Percentiles rank a stretch among this genome's conserved stretches.
These are phyloP conservation scores for Phytophthora ramorum DNA, from an alignment of 352 stramenopile genomes.

Conservation along the genomic window DNA sequence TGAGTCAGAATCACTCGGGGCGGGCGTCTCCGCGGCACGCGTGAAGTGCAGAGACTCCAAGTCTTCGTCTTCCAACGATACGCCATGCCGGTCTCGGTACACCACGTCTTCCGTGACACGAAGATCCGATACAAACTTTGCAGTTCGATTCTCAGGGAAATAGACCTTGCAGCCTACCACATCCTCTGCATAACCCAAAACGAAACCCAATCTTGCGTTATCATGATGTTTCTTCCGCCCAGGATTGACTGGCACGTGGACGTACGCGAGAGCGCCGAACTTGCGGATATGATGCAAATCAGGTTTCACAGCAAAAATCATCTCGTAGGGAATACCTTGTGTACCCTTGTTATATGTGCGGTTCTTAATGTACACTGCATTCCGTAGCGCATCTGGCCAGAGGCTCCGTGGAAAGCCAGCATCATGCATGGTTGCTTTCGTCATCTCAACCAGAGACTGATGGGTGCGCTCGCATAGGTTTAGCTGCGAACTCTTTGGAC, in stretches of 20 bases:
- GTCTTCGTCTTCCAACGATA: no score
- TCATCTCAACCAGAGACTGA: not conserved
- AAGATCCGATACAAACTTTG: no score
- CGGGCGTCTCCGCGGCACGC: no score
- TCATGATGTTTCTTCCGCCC: not conserved
- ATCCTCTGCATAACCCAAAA: not conserved
- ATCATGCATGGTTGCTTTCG: not conserved
- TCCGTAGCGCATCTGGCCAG: not conserved
- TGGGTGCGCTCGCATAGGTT: not conserved
- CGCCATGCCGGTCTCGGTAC: no score
- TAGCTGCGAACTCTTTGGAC: not conserved
- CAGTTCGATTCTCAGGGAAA: no score
- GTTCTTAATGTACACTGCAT: not conserved
- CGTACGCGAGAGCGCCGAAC: not conserved
- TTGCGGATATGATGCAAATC: not conserved
- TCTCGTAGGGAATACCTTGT: not conserved
- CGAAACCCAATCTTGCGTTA: not conserved
- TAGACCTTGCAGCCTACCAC: no score
- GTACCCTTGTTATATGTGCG: not conserved
- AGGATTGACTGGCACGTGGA: not conserved
- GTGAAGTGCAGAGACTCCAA: no score
- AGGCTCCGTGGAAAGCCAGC: not conserved
- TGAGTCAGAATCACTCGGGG: no score
- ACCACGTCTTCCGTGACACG: no score
- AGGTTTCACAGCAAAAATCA: not conserved